A percentile compares a stretch with the other conserved stretches of the same genome.
These are phyloP conservation scores for Daldinia eschscholtzii DNA, from an alignment of 2,329 filamentous ascomycete species.

Conservation along the genomic window DNA sequence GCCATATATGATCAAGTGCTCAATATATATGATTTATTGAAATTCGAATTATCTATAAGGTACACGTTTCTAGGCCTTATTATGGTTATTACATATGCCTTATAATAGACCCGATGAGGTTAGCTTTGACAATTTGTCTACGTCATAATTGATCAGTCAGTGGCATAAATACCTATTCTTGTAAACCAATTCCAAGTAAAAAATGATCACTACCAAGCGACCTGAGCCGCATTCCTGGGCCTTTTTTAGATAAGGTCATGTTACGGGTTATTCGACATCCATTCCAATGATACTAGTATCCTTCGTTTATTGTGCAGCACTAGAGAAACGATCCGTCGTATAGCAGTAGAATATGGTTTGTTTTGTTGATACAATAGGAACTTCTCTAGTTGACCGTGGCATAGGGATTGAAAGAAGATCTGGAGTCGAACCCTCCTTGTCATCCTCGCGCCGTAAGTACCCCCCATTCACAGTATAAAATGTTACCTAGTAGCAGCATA, in stretches of 20 bases:
- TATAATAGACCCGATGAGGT: slow-evolving; percentile 25
- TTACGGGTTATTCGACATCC: not conserved
- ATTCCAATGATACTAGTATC: not conserved
- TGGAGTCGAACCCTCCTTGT: slow-evolving; percentile 82
- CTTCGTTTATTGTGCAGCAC: not conserved
- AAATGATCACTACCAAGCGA: not conserved
- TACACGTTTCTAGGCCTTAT: too few relatives aligned
- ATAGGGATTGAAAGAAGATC: slow-evolving; percentile 71
- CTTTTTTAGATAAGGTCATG: not conserved
- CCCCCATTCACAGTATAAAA: not conserved
- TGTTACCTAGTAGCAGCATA: not conserved
- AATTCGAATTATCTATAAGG: too few relatives aligned
- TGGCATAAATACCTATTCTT: slow-evolving; percentile 18
- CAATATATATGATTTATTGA: not conserved
- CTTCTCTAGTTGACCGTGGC: slow-evolving; percentile 15
- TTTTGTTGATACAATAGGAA: not conserved
- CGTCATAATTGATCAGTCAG: slow-evolving; percentile 30
- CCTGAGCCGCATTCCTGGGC: not conserved
- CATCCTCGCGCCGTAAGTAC: slow-evolving; percentile 81
- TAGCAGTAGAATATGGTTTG: slow-evolving; percentile 42
- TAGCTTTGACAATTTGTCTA: slow-evolving; percentile 32
- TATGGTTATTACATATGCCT: not conserved
- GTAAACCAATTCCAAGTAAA: slow-evolving; percentile 1
- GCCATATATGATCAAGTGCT: not conserved
- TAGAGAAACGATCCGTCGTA: not conserved